phyloP scores from a whole-genome alignment of 192 early-diverging fungal genomes.

The Pilaira anomala region DNA sequence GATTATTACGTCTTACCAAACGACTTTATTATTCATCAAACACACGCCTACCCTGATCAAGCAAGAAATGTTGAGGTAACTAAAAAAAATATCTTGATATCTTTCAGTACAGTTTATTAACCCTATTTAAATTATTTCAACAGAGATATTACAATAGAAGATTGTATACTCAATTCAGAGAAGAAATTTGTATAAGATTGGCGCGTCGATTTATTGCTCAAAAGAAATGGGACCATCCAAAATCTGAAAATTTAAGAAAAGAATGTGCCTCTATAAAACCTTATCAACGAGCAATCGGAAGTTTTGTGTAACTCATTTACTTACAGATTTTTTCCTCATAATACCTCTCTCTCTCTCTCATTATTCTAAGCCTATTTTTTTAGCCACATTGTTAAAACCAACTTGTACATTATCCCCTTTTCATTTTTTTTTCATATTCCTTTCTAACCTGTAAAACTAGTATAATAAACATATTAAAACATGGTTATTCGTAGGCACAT shows the following conservation, averaged over 20 bases:
- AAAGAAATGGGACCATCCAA: slow-evolving; percentile 32
- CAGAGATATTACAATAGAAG: slow-evolving; percentile 47
- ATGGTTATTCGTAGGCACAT: too few relatives aligned
- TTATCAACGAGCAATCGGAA: slow-evolving; percentile 8
- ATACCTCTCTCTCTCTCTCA: not conserved
- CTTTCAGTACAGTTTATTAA: not conserved
- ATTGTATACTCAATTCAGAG: slow-evolving; percentile 46
- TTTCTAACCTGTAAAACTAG: not conserved
- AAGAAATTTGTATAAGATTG: slow-evolving; percentile 50
- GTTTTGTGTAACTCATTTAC: not conserved
- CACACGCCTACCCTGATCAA: slow-evolving; percentile 49
- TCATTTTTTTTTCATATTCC: not conserved
- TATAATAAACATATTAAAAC: too few relatives aligned
- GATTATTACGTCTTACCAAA: slow-evolving; percentile 54
- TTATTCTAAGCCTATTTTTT: not conserved
- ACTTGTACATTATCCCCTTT: not conserved
- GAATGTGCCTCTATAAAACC: slow-evolving; percentile 33
- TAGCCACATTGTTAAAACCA: not conserved
- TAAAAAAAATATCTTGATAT: not conserved
- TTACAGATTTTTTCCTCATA: too few relatives aligned
- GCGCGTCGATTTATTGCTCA: slow-evolving; percentile 43
- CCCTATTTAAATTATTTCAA: too few relatives aligned
- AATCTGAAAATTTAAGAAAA: slow-evolving; percentile 36
- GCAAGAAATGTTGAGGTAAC: slow-evolving; percentile 43
- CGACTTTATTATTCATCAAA: slow-evolving; percentile 55